phyloP scores from a whole-genome alignment of 768 basidiomycete genomes.

The Termitomyces sp. region DNA sequence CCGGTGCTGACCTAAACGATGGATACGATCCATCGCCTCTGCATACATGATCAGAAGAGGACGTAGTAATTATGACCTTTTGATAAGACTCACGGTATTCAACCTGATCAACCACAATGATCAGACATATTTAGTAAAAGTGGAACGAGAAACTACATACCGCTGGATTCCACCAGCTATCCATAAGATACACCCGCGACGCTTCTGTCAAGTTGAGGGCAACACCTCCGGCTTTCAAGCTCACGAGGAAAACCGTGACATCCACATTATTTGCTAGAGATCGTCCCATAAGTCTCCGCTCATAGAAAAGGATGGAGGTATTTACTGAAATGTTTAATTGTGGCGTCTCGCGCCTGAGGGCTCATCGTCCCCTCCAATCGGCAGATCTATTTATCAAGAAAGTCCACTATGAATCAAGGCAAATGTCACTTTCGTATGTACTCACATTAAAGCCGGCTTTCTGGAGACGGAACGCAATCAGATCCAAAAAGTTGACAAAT shows the following conservation, averaged over 20 bases:
- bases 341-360: conserved; percentile 92
- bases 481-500: conserved; percentile 89
- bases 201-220: conserved; percentile 89
- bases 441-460: conserved; percentile 85
- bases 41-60: conserved; percentile 11
- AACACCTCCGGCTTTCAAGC: conserved; percentile 93
- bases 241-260: conserved; percentile 96
- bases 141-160: conserved; percentile 34
- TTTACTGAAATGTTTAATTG: conserved; percentile 91
- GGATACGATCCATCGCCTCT: conserved; percentile 98
- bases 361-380: conserved; percentile 96
- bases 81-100: conserved; percentile 64
- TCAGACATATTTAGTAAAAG: neutral
- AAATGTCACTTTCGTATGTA: conserved; percentile 5
- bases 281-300: neutral
- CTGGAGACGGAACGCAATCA: conserved; percentile 91
- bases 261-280: conserved; percentile 83
- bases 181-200: conserved; percentile 94
- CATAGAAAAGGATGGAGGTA: conserved; percentile 6
- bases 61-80: neutral
- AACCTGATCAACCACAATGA: conserved; percentile 36
- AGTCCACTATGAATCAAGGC: neutral
- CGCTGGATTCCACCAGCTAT: conserved; percentile 99
- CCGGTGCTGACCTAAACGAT: conserved; percentile 91
- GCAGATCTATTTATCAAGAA: conserved; percentile 57